These are phyloP conservation scores for Zopfia rhizophila DNA, from an alignment of 2,329 filamentous ascomycete species.

Conservation along the genomic window DNA sequence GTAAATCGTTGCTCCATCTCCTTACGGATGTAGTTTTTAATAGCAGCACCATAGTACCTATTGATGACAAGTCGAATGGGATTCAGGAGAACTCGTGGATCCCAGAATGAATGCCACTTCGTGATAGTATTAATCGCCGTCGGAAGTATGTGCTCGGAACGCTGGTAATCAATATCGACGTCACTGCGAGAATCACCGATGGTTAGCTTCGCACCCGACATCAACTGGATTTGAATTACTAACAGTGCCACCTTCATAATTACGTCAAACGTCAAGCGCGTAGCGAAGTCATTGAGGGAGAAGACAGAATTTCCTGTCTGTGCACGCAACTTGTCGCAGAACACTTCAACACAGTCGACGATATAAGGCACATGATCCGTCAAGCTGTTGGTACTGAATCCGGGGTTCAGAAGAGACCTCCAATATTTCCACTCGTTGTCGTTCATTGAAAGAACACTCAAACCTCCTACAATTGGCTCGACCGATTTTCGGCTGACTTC, in stretches of 20 bases:
- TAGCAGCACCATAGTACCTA: constrained; percentile 7
- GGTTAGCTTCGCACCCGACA: neutral
- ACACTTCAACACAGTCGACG: constrained; percentile 13
- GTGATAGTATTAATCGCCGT: constrained; percentile 13
- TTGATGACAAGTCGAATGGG: constrained; percentile 18
- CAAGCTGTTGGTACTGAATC: constrained; percentile 24
- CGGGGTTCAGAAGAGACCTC: constrained; percentile 25
- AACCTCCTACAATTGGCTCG: constrained; percentile 17
- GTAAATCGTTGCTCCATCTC: constrained; percentile 18
- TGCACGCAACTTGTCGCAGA: constrained; percentile 13
- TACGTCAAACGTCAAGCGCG: constrained; percentile 14
- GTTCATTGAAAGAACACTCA: constrained; percentile 20
- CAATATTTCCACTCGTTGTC: constrained; percentile 21
- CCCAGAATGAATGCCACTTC: constrained; percentile 25
- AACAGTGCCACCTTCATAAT: constrained; percentile 17
- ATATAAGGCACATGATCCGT: constrained; percentile 12
- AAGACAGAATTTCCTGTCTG: constrained; percentile 1
- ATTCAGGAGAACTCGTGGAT: constrained; percentile 13
- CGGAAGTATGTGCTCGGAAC: constrained; percentile 6
- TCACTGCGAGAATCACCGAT: constrained; percentile 5
- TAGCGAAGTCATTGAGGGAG: constrained; percentile 12
- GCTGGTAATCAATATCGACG: constrained; percentile 15
- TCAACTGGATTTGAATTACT: too few species aligned
- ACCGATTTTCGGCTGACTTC: neutral
- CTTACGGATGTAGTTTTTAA: constrained; percentile 10